Conservation (phyloP, 305 asterid species). For the Fraxinus velutina region DNA sequence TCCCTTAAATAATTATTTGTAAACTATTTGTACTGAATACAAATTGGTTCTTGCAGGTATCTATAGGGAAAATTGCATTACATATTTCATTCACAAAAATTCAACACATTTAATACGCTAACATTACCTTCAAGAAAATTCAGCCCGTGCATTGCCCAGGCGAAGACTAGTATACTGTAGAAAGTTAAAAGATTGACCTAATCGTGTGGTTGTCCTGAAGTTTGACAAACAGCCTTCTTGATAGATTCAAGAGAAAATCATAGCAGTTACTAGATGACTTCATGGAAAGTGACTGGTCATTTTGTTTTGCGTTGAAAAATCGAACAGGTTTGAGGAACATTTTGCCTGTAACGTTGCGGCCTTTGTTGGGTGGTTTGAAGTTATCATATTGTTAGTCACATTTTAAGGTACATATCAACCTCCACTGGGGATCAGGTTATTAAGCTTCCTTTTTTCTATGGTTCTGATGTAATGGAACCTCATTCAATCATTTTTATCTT, state of each 20-base stretch:
- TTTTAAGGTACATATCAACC: not conserved
- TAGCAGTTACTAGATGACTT: not conserved
- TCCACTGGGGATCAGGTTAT: not conserved
- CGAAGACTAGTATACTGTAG: not conserved
- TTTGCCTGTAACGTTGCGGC: not conserved
- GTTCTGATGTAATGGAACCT: not conserved
- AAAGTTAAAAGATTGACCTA: not conserved
- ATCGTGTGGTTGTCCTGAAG: not conserved
- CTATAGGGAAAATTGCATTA: too few relatives aligned
- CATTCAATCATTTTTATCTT: not conserved
- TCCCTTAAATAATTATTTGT: too few relatives aligned
- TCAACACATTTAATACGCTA: too few relatives aligned
- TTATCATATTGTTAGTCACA: not conserved
- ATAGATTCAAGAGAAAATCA: not conserved
- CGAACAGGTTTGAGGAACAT: not conserved
- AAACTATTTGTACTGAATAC: too few relatives aligned
- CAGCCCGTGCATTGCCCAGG: too few relatives aligned
- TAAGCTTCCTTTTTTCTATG: not conserved
- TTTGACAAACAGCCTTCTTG: not conserved
- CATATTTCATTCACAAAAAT: too few relatives aligned
- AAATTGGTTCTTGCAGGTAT: too few relatives aligned
- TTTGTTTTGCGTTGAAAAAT: not conserved
- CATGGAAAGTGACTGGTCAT: not conserved
- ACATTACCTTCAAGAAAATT: too few relatives aligned
- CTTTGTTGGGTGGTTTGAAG: not conserved